phyloP scores from a whole-genome alignment of 2,329 filamentous ascomycete genomes.

The Trichoderma cornu-damae region DNA sequence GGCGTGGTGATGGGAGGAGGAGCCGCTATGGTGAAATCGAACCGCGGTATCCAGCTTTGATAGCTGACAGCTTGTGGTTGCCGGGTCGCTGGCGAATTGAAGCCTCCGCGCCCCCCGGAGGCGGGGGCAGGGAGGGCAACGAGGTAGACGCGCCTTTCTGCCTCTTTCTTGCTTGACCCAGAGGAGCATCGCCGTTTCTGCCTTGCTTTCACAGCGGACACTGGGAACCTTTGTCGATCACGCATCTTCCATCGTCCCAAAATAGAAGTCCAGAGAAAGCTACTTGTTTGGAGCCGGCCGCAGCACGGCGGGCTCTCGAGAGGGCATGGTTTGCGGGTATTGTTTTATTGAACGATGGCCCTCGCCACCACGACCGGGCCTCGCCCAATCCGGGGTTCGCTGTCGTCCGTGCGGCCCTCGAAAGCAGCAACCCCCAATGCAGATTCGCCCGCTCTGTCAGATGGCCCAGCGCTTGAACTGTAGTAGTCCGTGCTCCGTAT shows the following conservation, averaged over 20 bases:
- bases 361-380: slow-evolving; percentile 2
- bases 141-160: not conserved
- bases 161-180: no score
- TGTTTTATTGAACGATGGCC: not conserved
- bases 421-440: not conserved
- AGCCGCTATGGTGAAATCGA: slow-evolving; percentile 9
- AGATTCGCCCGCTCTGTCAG: slow-evolving; percentile 11
- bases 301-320: not conserved
- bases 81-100: not conserved
- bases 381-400: slow-evolving; percentile 4
- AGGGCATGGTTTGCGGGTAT: not conserved
- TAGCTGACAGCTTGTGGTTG: not conserved
- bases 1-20: slow-evolving; percentile 9
- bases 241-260: slow-evolving; percentile 10
- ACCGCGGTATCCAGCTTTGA: not conserved
- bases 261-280: slow-evolving; percentile 13
- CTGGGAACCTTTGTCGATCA: slow-evolving; percentile 18
- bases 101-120: not conserved
- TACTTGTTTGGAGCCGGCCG: slow-evolving; percentile 1
- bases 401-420: not conserved
- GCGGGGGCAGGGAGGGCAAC: not conserved
- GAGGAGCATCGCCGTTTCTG: slow-evolving; percentile 6
- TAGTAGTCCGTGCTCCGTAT: not conserved
- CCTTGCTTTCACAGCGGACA: not conserved
- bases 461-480: not conserved